Percentiles rank a stretch among this genome's conserved stretches.
phyloP scores from a whole-genome alignment of 2,329 filamentous ascomycete species.

The Trichophyton simii region DNA sequence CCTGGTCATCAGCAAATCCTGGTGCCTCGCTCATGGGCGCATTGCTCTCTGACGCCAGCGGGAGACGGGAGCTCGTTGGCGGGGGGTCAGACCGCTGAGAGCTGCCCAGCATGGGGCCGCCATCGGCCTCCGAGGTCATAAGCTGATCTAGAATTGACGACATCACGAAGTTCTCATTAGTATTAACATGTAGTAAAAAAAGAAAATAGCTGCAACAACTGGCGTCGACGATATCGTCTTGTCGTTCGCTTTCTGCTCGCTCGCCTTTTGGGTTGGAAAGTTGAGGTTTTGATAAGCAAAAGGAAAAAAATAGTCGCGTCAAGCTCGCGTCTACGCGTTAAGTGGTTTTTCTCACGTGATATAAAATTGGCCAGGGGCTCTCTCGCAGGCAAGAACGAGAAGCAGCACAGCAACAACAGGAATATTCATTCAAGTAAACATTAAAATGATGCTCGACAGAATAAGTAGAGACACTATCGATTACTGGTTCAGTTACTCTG shows the following conservation, averaged over 20 bases:
- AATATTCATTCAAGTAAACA: background rate
- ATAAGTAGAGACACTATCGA: background rate
- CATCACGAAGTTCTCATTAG: conserved; percentile 4
- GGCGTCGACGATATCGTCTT: background rate
- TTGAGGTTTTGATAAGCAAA: background rate
- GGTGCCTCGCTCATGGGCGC: conserved; percentile 43
- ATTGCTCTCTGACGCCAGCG: conserved; percentile 40
- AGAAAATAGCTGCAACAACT: background rate
- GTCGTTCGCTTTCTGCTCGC: background rate
- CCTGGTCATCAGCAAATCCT: conserved; percentile 49
- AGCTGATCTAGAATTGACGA: conserved; percentile 11
- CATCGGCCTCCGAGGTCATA: conserved; percentile 8
- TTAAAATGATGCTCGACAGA: background rate
- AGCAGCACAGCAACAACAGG: too few relatives aligned
- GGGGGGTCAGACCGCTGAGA: conserved; percentile 7
- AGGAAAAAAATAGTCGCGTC: background rate
- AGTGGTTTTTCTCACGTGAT: conserved; percentile 1
- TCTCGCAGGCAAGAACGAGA: background rate
- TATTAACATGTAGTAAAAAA: background rate
- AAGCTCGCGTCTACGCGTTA: background rate
- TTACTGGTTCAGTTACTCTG: background rate
- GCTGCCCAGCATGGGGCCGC: background rate
- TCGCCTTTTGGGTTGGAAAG: background rate
- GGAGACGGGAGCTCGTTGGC: conserved; percentile 43
- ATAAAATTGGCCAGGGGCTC: background rate